These are phyloP conservation scores for Camptophora hylomeconis DNA, from an alignment of 2,329 filamentous ascomycete species.

Conservation along the genomic window DNA sequence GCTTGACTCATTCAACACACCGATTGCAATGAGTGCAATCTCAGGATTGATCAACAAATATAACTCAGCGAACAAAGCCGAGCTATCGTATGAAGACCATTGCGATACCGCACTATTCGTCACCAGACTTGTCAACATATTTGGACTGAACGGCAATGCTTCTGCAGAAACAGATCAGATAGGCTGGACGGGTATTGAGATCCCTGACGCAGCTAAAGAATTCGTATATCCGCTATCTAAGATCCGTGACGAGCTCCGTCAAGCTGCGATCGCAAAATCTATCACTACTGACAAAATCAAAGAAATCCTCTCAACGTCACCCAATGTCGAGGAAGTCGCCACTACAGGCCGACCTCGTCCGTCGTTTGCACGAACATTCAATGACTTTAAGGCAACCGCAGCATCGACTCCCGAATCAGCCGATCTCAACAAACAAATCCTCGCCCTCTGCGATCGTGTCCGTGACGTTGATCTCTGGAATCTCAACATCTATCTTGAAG, in stretches of 20 bases:
- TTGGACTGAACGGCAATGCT: slow-evolving; percentile 50
- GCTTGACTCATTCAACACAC: slow-evolving; percentile 78
- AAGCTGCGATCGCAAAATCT: slow-evolving; percentile 37
- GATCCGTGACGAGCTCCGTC: slow-evolving; percentile 45
- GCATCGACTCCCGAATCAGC: slow-evolving; percentile 37
- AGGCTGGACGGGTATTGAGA: slow-evolving; percentile 53
- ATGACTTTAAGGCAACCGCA: slow-evolving; percentile 19
- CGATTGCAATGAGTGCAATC: slow-evolving; percentile 64
- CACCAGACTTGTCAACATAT: slow-evolving; percentile 70
- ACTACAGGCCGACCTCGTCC: slow-evolving; percentile 12
- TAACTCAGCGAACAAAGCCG: slow-evolving; percentile 43
- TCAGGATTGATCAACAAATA: slow-evolving; percentile 64
- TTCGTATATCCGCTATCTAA: slow-evolving; percentile 47
- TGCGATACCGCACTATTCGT: slow-evolving; percentile 59
- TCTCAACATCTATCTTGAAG: slow-evolving; percentile 76
- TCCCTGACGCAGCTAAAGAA: slow-evolving; percentile 45
- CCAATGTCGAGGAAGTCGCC: slow-evolving; percentile 14
- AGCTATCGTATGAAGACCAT: slow-evolving; percentile 34
- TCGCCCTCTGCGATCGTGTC: slow-evolving; percentile 65
- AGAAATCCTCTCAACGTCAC: slow-evolving; percentile 23
- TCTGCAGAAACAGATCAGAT: slow-evolving; percentile 30
- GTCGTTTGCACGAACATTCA: slow-evolving; percentile 14
- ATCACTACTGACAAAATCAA: slow-evolving; percentile 27
- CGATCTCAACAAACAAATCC: slow-evolving; percentile 54
- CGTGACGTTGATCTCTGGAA: slow-evolving; percentile 72